Evolutionary conservation across 495 filamentous ascomycete genomes (phyloP).

Genomic region (Hypoxylon intermedium): DNA sequence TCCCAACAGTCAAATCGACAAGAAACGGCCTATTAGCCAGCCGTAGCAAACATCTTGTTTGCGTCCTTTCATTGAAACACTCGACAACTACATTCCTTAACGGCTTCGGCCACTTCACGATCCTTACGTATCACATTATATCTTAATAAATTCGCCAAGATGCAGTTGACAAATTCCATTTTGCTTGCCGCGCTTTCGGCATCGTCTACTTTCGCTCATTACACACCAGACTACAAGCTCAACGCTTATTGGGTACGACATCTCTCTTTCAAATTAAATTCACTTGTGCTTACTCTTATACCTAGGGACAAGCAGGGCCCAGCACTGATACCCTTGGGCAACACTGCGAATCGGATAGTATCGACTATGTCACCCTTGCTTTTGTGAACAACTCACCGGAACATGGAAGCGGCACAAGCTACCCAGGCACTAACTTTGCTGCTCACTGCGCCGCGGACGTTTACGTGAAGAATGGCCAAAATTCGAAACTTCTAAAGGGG

Average conservation of each 20-base stretch:
- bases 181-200: slow-evolving; percentile 46
- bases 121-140: slow-evolving; percentile 37
- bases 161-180: slow-evolving; percentile 45
- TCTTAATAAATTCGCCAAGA: slow-evolving; percentile 40
- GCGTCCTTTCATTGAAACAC: slow-evolving; percentile 55
- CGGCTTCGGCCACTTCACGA: slow-evolving; percentile 42
- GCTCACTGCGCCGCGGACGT: slow-evolving; percentile 44
- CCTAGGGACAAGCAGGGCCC: slow-evolving; percentile 44
- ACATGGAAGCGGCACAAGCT: slow-evolving; percentile 41
- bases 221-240: slow-evolving; percentile 40
- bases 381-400: slow-evolving; percentile 54
- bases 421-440: slow-evolving; percentile 53
- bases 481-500: slow-evolving; percentile 47
- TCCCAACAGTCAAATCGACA: slow-evolving; percentile 44
- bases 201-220: slow-evolving; percentile 41
- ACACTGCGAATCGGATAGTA: slow-evolving; percentile 43
- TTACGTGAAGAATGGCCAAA: slow-evolving; percentile 41
- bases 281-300: slow-evolving; percentile 13
- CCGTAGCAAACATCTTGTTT: slow-evolving; percentile 54
- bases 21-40: slow-evolving; percentile 48
- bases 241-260: slow-evolving; percentile 40
- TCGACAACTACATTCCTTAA: slow-evolving; percentile 44
- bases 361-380: slow-evolving; percentile 52
- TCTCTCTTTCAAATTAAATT: neutral
- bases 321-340: slow-evolving; percentile 38